Evolutionary conservation across 768 basidiomycete species (phyloP), one percentile per base, ranked within the genome.

Genomic region (Mycena galericulata): DNA sequence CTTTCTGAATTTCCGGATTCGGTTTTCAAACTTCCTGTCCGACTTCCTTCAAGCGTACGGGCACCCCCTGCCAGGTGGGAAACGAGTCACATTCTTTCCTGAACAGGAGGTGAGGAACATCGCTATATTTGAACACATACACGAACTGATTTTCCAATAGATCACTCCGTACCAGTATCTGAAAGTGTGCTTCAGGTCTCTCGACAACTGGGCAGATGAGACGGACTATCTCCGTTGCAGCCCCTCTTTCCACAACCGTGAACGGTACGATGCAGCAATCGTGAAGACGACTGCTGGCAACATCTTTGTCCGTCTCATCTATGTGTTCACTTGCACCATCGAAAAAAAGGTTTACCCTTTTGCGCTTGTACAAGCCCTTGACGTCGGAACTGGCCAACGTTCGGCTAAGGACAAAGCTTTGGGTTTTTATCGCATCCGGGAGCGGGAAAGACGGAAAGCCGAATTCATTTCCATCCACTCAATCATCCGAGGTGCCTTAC

Each of bases 211-310:
- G 72, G 5, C 17, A 20, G 15, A 60, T 36, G 18, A 11, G 2
- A 69, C 63, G 0, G 72, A 77, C 34, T 50, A 73, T 30, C 68
- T 77, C 0, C 43, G 45, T 5, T 77, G 65, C 62, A 76, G 57
- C 51, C 71, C 75, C 0, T 29, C 6, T 0, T 77, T 77, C 50
- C 56, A 54, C 18, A 27, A 29, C 0, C 6, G 10, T 9, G 47
- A 32, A 5, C 36, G 63, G 2, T 75, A 65, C 32, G 74, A 78
- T 29, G 62, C 36, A 4, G 67, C 73, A 1, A 36, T 81, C 8
- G 56, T 77, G n/a, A 49, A 74, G 10, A 65, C 65, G 1, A 22
- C 46, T 0, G 32, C 26, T 12, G 50, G 63, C 2, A 29, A 32
- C 15, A 65, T 76, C 10, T 78, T 78, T n/a, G 66, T 64, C 2